Evolutionary conservation across 768 basidiomycete genomes (phyloP), one percentile per base, ranked within the genome.

Genomic region (Rhodosporidiobolus sp.): DNA sequence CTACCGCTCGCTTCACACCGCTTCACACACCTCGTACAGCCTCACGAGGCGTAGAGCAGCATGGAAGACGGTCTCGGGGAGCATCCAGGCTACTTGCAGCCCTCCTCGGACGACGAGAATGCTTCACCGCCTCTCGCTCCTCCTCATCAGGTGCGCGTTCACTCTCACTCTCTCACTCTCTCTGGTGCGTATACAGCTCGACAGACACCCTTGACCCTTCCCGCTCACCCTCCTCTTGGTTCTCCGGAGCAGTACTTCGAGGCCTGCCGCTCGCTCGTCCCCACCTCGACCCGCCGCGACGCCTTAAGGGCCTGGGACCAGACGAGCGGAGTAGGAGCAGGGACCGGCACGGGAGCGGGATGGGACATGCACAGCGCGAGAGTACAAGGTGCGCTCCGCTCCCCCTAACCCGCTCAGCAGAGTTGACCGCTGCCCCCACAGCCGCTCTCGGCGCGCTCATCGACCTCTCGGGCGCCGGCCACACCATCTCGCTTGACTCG

Each of bases 391-490:
- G 62, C 49, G 62, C 26, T 24, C 32, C 6, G 1, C 3, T 22
- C 14, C 49, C 10, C 20, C 48, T 26, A 12, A n/a, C 22, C 12
- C 24, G 20, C 35, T 63, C 17, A 52, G 10, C 32, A 26, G 35
- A 17, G 2, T 34, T 26, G 19, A 14, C 38, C 11, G 9, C 55
- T 17, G 6, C 38, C 28, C 14, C 8, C 34, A 10, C 63, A 65
- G 63, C 63, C 4, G 63, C 63, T 3, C 43, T 65, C 24, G 54
- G 54, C 2, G 54, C 54, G 10, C 26, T 65, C 45, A 10, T 65
- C 54, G 63, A 64, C 63, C 35, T 46, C 53, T 7, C 11, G 19
- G 0, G 3, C 19, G 1, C 1, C 28, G n/a, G 11, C 53, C 4
- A 46, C 12, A 16, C 3, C 28, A 10, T 5, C 30, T 3, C 16